Percentiles rank a stretch among this genome's conserved stretches.
phyloP scores from a whole-genome alignment of 2,329 filamentous ascomycete genomes.

The Microsporum ferrugineum region DNA sequence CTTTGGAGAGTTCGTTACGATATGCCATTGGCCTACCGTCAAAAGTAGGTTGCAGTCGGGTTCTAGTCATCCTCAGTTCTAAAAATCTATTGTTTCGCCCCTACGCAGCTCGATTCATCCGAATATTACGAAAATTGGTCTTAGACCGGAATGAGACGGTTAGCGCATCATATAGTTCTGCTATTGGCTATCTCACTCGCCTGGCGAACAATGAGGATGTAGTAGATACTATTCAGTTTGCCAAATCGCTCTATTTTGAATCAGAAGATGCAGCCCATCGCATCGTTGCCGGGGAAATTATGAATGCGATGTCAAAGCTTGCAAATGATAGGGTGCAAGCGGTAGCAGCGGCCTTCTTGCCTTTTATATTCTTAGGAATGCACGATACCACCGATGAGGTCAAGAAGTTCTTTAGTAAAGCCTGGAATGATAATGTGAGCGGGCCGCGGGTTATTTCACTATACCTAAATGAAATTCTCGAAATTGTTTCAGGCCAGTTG shows the following conservation, averaged over 20 bases:
- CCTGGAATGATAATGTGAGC: constrained; percentile 85
- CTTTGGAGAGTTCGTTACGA: constrained; percentile 68
- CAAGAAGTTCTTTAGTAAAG: constrained; percentile 65
- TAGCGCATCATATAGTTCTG: constrained; percentile 73
- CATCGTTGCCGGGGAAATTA: constrained; percentile 68
- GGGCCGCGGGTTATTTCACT: constrained; percentile 69
- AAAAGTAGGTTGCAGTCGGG: constrained; percentile 79
- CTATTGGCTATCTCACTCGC: constrained; percentile 72
- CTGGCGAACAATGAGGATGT: constrained; percentile 49
- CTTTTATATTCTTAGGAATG: constrained; percentile 77
- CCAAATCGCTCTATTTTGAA: constrained; percentile 63
- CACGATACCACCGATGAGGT: constrained; percentile 77
- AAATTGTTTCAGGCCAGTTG: constrained; percentile 55
- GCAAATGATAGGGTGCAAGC: constrained; percentile 79
- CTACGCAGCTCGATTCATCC: constrained; percentile 64
- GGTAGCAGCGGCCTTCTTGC: constrained; percentile 63
- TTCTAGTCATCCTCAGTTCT: constrained; percentile 74
- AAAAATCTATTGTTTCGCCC: constrained; percentile 62
- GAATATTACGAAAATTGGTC: constrained; percentile 65
- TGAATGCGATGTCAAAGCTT: constrained; percentile 71
- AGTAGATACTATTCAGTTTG: constrained; percentile 43
- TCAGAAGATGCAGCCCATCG: constrained; percentile 67
- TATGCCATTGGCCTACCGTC: constrained; percentile 81
- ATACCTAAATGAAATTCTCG: constrained; percentile 72
- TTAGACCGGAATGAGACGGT: constrained; percentile 92